Evolutionary conservation across 306 rosid species (phyloP), one percentile per base, ranked within the genome.

Genomic region (Leucaena leucocephala): DNA sequence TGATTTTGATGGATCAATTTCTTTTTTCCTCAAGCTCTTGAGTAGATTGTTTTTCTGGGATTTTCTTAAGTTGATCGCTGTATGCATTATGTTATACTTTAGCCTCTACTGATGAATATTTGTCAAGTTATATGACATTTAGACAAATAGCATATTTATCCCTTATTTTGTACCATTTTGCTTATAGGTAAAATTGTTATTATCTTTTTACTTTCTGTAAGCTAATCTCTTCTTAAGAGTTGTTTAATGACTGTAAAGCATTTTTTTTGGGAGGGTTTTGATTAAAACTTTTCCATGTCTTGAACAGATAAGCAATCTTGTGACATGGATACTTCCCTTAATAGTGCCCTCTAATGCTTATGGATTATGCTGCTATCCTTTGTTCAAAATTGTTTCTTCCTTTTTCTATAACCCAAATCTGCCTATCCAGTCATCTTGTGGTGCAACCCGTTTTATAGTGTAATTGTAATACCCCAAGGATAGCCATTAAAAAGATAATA

Each of bases 1-100:
- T 73, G 52, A 57, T 6, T 45, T 40, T 19, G 14, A 73, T 40
- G 35, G 40, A 43, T 55, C 46, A 19, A 36, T 73, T 36, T 35
- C n/a, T 72, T 73, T 55, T 36, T 72, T 38, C 8, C 46, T 72
- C 49, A n/a, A 36, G 36, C 35, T 54, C n/a, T 52, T n/a, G 10
- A 72, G 64, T 35, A 36, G 19, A 35, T 38, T 52, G 10, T 17
- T 7, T 15, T 49, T 50, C 21, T 6, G 10, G 17, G 62, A 36
- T 71, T 57, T 57, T 57, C 21, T 50, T 17, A 35, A 3, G 45
- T 16, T 35, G 45, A 16, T 36, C 10, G 55, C 34, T 71, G 9
- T 46, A 54, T 17, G 14, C 45, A 8, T 19, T n/a, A 9, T 64
- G 27, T 64, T 42, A 16, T 50, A 35, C 14, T 2, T 16, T 15